Base-by-base conservation (phyloP, 768 basidiomycete species). In the Hygrocybe coccinea region DNA sequence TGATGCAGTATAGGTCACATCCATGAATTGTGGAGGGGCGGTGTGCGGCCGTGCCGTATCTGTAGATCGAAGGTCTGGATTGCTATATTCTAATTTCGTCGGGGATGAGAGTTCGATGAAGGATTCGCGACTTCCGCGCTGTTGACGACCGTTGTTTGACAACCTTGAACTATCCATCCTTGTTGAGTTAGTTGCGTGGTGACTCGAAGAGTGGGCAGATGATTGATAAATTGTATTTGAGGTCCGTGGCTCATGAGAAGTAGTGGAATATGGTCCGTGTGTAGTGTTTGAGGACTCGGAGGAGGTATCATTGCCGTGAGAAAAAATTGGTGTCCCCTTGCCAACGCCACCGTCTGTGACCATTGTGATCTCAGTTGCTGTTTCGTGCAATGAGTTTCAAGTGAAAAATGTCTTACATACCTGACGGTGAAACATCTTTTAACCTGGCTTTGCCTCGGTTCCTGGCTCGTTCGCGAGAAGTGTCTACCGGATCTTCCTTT, bases 41-140 rank as follows among this genome's bases (percentile, higher is more conserved):
- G 9, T 54, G 54, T 37, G 21, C 29, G 8, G 29, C 33, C 29
- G 43, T 38, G 12, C 29, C 17, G 1, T 29, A 33, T 49, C 22
- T 25, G 45, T 46, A 48, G 38, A 15, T 38, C 10, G 12, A 21
- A 15, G n/a, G 15, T 33, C 11, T 35, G 39, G 19, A 22, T 19
- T 33, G 10, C 17, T 22, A 11, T 21, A 6, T 8, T 29, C 29
- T 22, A 41, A 17, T 19, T 45, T 14, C 36, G 54, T n/a, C 12
- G 71, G 69, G 2, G 79, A 74, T 48, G 65, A 66, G 46, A 81
- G 65, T 66, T 80, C 77, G 44, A 80, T 78, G 60, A 79, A 79
- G 33, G 79, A 80, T 52, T 43, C 45, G 25, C 24, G 37, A 44
- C 39, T n/a, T 25, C 29, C 46, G 51, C 15, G 35, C 12, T 12